These are phyloP conservation scores for Corylus heterophylla DNA, from an alignment of 306 rosid species.

Conservation along the genomic window DNA sequence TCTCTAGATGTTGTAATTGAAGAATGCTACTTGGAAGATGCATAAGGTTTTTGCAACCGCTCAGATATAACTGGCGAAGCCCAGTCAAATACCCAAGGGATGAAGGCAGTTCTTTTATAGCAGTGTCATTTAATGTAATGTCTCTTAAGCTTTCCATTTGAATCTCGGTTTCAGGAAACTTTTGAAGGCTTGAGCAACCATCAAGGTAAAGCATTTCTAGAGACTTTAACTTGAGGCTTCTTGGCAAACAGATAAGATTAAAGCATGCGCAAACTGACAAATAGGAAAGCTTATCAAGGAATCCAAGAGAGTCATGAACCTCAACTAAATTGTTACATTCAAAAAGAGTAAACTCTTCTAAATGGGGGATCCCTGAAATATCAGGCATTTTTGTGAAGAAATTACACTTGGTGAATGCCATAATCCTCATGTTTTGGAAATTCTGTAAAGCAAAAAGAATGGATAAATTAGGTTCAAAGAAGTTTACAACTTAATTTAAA, in stretches of 20 bases:
- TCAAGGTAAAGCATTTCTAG: neutral
- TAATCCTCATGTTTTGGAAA: neutral
- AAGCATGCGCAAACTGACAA: slow-evolving; percentile 1
- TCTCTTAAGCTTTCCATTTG: neutral
- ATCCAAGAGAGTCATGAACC: slow-evolving; percentile 28
- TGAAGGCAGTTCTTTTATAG: neutral
- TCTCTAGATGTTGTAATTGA: neutral
- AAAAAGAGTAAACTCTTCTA: slow-evolving; percentile 34
- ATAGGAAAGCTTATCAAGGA: slow-evolving; percentile 18
- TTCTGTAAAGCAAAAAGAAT: neutral
- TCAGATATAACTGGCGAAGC: neutral
- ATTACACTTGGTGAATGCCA: neutral
- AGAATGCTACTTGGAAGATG: neutral
- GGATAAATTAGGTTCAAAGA: neutral
- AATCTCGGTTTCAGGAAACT: neutral
- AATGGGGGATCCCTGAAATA: slow-evolving; percentile 21
- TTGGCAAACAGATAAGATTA: slow-evolving; percentile 15
- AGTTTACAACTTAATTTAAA: neutral
- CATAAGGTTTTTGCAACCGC: neutral
- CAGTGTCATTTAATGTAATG: neutral
- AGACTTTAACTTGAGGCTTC: neutral
- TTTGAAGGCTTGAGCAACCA: neutral
- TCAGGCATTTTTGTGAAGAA: neutral
- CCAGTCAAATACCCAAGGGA: neutral
- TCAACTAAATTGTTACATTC: slow-evolving; percentile 11